Conservation (phyloP, 208 protist species). For the Leishmania braziliensis region DNA sequence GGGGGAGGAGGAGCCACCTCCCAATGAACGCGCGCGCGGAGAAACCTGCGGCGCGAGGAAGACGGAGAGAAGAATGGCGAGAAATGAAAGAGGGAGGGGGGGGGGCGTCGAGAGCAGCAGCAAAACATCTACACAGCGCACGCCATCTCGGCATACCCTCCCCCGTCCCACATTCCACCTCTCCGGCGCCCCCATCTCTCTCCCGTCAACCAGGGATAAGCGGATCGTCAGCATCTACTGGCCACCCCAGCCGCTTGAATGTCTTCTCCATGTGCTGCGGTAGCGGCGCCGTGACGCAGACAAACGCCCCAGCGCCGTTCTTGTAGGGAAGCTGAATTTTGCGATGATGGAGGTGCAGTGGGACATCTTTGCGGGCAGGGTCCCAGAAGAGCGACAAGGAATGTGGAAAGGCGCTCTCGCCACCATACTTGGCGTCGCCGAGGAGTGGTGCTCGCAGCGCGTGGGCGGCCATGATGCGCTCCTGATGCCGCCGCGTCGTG, state of each 20-base stretch:
- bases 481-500: conserved; percentile 87
- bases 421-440: conserved; percentile 93
- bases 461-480: conserved; percentile 92
- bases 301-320: conserved; percentile 77
- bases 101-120: not conserved
- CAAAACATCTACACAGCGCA: not conserved
- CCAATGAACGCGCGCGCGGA: not conserved
- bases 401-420: conserved; percentile 85
- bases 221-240: conserved; percentile 83
- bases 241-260: conserved; percentile 89
- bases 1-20: too few species aligned
- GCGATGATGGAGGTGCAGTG: conserved; percentile 87
- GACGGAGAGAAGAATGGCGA: not conserved
- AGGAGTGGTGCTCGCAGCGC: conserved; percentile 87
- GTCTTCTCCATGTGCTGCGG: conserved; percentile 90
- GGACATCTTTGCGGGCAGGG: conserved; percentile 73
- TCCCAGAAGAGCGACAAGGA: conserved; percentile 87
- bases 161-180: not conserved
- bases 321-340: conserved; percentile 94
- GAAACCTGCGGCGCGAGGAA: not conserved
- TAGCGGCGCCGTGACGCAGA: conserved; percentile 87
- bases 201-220: conserved; percentile 79
- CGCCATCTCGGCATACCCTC: not conserved
- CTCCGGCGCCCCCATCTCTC: not conserved
- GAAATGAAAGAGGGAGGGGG: not conserved